A percentile compares a stretch with the other conserved stretches of the same genome.
Evolutionary conservation across 106 monocot species (phyloP).

Genomic region (Alisma plantagoaquatica): DNA sequence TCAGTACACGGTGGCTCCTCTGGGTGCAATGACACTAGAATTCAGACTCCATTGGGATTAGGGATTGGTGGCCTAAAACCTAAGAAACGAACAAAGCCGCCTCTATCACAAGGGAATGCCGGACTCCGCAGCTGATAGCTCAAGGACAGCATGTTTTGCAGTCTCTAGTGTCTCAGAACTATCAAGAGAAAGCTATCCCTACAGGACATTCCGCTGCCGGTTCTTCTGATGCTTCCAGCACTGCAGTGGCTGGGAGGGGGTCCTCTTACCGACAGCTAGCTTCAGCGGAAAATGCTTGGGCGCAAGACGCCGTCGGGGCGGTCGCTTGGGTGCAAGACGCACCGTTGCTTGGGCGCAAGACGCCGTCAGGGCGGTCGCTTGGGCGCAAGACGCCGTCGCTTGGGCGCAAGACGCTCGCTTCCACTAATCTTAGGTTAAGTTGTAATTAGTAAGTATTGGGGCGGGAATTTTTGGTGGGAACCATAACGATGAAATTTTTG

Average conservation of each 20-base stretch:
- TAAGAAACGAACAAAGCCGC: slow-evolving; percentile 45
- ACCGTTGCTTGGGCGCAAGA: too few species aligned
- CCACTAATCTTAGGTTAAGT: too few species aligned
- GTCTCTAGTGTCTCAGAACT: slow-evolving; percentile 34
- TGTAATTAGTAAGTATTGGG: too few species aligned
- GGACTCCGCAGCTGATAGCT: slow-evolving; percentile 29
- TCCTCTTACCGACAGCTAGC: slow-evolving; percentile 31
- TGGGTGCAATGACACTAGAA: too few species aligned
- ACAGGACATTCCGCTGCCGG: slow-evolving; percentile 21
- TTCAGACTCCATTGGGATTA: slow-evolving; percentile 61
- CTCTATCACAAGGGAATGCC: slow-evolving; percentile 24
- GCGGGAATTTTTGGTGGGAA: too few species aligned
- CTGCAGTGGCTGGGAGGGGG: slow-evolving; percentile 27
- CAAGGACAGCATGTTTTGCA: slow-evolving; percentile 43
- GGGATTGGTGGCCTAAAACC: slow-evolving; percentile 66
- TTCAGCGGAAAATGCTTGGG: slow-evolving; percentile 91
- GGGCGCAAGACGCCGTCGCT: too few species aligned
- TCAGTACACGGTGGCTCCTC: too few species aligned
- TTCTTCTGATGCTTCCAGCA: slow-evolving; percentile 23
- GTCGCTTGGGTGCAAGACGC: too few species aligned
- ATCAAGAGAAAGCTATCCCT: slow-evolving; percentile 4
- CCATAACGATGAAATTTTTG: too few species aligned
- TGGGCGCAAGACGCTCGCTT: too few species aligned
- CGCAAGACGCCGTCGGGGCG: too few species aligned
- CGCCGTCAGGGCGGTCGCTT: too few species aligned